Percentiles rank a stretch among this genome's conserved stretches.
Evolutionary conservation across 768 basidiomycete genomes (phyloP).

Genomic region (Collybiopsis luxurians): DNA sequence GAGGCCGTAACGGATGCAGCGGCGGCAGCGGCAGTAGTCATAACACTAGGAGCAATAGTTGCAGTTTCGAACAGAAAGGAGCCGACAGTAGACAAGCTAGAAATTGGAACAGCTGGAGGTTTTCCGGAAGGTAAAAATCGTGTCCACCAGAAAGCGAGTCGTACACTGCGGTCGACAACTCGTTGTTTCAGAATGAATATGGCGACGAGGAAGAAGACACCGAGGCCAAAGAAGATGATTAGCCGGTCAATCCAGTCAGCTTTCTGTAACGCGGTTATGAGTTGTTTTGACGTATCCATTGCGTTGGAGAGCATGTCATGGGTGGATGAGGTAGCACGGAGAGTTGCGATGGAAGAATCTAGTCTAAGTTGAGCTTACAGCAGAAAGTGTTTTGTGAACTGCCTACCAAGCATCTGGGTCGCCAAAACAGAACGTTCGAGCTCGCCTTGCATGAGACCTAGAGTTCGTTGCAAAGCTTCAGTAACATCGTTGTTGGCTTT

Average conservation of each 20-base stretch:
- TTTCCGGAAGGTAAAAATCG: conserved; percentile 52
- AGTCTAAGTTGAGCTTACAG: neutral
- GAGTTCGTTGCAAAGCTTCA: conserved; percentile 80
- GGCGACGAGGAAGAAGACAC: conserved; percentile 82
- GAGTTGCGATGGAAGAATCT: conserved; percentile 80
- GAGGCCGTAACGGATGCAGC: too few species aligned
- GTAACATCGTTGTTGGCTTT: conserved; percentile 89
- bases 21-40: too few species aligned
- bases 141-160: conserved; percentile 89
- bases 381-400: neutral
- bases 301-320: conserved; percentile 74
- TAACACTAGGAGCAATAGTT: neutral
- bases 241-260: conserved; percentile 92
- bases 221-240: conserved; percentile 74
- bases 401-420: conserved; percentile 77
- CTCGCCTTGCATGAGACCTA: conserved; percentile 86
- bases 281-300: conserved; percentile 75
- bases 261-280: conserved; percentile 85
- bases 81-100: too few species aligned
- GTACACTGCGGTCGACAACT: conserved; percentile 73
- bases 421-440: conserved; percentile 87
- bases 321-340: conserved; percentile 68
- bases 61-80: neutral
- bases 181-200: conserved; percentile 88
- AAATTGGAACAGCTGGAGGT: neutral